Conservation (phyloP, 1,284 basidiomycete species). For the Puccinia polysora region DNA sequence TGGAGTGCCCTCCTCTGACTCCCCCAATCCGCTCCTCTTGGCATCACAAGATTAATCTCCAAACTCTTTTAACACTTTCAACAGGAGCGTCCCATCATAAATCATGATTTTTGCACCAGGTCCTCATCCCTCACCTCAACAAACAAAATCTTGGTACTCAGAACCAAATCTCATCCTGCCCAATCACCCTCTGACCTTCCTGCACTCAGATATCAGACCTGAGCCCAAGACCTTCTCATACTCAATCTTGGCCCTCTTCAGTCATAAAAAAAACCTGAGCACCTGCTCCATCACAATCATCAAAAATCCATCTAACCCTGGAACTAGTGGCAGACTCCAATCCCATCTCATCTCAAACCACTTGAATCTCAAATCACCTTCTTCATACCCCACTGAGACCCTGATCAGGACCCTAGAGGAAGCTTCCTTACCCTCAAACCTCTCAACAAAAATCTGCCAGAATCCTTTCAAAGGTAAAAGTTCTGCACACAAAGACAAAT, state of each 20-base stretch:
- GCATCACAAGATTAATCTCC: too few relatives aligned
- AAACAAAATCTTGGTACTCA: constrained; percentile 41
- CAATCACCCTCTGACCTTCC: constrained; percentile 29
- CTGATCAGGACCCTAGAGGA: background rate
- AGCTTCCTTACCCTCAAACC: constrained; percentile 6
- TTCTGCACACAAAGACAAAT: too few relatives aligned
- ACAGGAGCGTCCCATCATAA: too few relatives aligned
- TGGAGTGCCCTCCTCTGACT: too few relatives aligned
- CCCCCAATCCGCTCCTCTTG: too few relatives aligned
- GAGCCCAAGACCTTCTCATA: constrained; percentile 21
- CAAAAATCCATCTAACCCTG: background rate
- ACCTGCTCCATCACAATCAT: background rate
- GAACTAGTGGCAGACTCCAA: background rate
- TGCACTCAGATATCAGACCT: constrained; percentile 33
- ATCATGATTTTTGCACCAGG: too few relatives aligned
- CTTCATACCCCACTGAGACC: background rate
- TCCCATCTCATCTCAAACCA: background rate
- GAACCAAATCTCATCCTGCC: constrained; percentile 38
- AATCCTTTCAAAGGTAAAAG: background rate
- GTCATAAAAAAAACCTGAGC: constrained; percentile 7
- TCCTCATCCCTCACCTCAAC: constrained; percentile 7
- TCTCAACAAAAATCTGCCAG: background rate
- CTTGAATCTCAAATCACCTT: background rate
- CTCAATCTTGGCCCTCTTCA: constrained; percentile 29
- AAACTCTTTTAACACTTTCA: too few relatives aligned